Evolutionary conservation across 1,139 yeast species (phyloP).

Genomic region (Lodderomyces metapsilosis): DNA sequence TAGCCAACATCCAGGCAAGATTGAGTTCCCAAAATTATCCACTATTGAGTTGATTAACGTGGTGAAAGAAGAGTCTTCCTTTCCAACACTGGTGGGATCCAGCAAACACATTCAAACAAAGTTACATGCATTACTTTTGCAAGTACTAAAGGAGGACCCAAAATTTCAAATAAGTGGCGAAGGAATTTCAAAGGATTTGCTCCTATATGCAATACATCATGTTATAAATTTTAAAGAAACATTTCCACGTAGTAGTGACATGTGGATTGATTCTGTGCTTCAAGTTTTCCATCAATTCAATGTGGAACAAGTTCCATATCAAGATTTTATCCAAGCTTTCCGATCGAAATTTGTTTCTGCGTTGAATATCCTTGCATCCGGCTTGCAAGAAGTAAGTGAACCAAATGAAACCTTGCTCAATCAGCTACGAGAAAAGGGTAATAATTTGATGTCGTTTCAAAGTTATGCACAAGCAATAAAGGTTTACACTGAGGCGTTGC

Average conservation of each 20-base stretch:
- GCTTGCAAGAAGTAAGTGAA: not conserved
- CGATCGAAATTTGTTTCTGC: not conserved
- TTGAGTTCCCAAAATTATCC: not conserved
- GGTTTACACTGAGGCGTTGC: conserved; percentile 39
- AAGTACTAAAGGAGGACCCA: not conserved
- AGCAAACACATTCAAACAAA: not conserved
- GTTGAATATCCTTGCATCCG: not conserved
- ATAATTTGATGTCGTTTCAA: conserved; percentile 38
- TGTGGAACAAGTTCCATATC: not conserved
- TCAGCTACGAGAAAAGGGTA: conserved; percentile 40
- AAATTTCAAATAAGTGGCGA: not conserved
- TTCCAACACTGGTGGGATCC: not conserved
- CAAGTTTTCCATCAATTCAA: not conserved
- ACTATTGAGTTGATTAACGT: not conserved
- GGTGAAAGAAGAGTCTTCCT: not conserved
- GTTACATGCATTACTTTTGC: not conserved
- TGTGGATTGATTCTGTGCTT: not conserved
- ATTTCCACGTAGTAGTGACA: not conserved
- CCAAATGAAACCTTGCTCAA: conserved; percentile 12
- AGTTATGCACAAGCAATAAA: conserved; percentile 44
- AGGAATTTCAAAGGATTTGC: conserved; percentile 11
- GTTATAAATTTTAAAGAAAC: not conserved
- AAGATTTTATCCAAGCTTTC: conserved; percentile 1
- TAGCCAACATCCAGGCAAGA: not conserved
- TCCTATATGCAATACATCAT: conserved; percentile 9